Conservation (phyloP, 1,284 basidiomycete species). For the Rhodotorula sp. region DNA sequence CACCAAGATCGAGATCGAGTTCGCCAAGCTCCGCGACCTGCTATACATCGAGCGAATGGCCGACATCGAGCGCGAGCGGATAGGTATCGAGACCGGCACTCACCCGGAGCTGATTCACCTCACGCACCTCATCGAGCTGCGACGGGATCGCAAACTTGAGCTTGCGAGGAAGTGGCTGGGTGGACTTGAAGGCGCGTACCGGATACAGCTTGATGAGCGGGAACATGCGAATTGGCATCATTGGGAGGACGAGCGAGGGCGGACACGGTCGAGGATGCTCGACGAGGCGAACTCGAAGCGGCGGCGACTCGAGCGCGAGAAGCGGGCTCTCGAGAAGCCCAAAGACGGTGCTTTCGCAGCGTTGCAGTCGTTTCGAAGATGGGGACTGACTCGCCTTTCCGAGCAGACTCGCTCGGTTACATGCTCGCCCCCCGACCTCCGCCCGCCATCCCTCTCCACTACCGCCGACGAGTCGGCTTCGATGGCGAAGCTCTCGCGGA, state of each 20-base stretch:
- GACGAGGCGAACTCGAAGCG: conserved; percentile 78
- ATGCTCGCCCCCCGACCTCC: conserved; percentile 35
- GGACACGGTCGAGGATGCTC: conserved; percentile 76
- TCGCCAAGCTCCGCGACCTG: conserved; percentile 57
- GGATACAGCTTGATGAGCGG: conserved; percentile 62
- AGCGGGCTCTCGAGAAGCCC: conserved; percentile 69
- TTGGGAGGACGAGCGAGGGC: conserved; percentile 65
- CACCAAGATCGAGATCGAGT: conserved; percentile 58
- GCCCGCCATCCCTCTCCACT: conserved; percentile 38
- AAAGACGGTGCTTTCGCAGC: conserved; percentile 58
- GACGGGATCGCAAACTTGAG: conserved; percentile 47
- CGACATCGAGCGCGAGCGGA: conserved; percentile 57
- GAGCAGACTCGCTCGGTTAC: conserved; percentile 34
- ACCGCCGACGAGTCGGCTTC: conserved; percentile 36
- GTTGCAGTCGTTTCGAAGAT: background rate
- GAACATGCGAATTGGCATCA: conserved; percentile 66
- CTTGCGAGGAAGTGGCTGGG: conserved; percentile 50
- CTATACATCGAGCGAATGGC: conserved; percentile 59
- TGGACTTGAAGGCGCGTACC: conserved; percentile 68
- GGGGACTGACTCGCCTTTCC: too few species aligned
- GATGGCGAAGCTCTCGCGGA: conserved; percentile 41
- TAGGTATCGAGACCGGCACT: conserved; percentile 60
- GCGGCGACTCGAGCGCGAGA: conserved; percentile 73
- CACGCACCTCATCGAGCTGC: conserved; percentile 54
- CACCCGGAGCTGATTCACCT: conserved; percentile 81